phyloP scores from a whole-genome alignment of 2,329 filamentous ascomycete genomes.

The Paracorniculantispora psalliotae region DNA sequence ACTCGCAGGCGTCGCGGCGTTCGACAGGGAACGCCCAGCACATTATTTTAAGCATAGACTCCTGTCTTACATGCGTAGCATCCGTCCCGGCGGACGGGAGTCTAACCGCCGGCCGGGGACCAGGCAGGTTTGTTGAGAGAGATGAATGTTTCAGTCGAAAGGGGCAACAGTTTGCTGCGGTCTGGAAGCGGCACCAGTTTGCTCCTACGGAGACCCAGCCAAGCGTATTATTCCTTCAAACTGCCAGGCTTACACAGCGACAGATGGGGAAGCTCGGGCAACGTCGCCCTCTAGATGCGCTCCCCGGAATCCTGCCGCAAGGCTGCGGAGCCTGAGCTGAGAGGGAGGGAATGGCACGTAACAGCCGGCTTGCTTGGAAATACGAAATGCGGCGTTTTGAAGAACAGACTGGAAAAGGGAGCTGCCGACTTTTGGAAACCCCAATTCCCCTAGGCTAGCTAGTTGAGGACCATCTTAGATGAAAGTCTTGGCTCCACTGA shows the following conservation, averaged over 20 bases:
- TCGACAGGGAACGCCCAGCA: not conserved
- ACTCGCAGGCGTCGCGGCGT: too few species aligned
- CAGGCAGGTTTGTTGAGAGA: constrained; percentile 1
- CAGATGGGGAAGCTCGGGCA: not conserved
- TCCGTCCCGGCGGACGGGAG: not conserved
- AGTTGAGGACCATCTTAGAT: not conserved
- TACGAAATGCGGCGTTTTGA: not conserved
- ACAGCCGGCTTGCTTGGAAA: not conserved
- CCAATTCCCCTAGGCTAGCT: not conserved
- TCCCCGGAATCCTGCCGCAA: not conserved
- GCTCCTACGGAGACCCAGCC: too few species aligned
- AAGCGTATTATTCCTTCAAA: too few species aligned
- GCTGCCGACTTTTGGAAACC: not conserved
- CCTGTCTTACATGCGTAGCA: constrained; percentile 4
- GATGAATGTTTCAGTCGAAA: constrained; percentile 2
- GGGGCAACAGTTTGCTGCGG: not conserved
- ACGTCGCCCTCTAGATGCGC: not conserved
- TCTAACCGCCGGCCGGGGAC: not conserved
- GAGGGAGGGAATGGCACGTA: not conserved
- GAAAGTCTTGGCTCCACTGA: constrained; percentile 6
- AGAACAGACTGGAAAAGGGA: not conserved
- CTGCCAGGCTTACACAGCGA: not conserved
- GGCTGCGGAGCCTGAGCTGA: not conserved
- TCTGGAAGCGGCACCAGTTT: not conserved
- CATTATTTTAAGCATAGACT: constrained; percentile 11